A percentile compares a stretch with the other conserved stretches of the same genome.
Evolutionary conservation across 2,329 filamentous ascomycete species (phyloP).

Genomic region (Pseudocercospora pini-densiflorae): DNA sequence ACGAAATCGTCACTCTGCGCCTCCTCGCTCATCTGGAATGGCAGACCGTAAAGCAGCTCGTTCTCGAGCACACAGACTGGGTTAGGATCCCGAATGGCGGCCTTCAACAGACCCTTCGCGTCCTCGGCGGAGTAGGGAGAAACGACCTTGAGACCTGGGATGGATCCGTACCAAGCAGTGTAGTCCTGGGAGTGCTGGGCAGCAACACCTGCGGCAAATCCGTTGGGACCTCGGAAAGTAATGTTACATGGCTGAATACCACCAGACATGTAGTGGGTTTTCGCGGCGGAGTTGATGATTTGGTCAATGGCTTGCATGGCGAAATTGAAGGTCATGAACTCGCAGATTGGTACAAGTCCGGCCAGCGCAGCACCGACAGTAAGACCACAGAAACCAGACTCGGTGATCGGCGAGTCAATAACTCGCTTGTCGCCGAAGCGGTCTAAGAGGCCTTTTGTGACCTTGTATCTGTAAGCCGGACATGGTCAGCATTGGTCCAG

Average conservation of each 20-base stretch:
- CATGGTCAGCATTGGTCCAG: conserved; percentile 44
- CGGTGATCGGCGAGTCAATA: conserved; percentile 98
- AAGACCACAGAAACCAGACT: conserved; percentile 92
- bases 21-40: conserved; percentile 96
- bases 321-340: conserved; percentile 99
- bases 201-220: conserved; percentile 92
- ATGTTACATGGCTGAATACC: conserved; percentile 99
- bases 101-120: conserved; percentile 97
- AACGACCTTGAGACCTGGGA: conserved; percentile 96
- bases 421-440: conserved; percentile 97
- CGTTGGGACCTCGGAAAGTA: conserved; percentile 99
- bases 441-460: conserved; percentile 96
- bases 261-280: conserved; percentile 99
- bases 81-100: conserved; percentile 97
- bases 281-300: conserved; percentile 97
- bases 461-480: conserved; percentile 74
- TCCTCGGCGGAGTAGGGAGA: conserved; percentile 96
- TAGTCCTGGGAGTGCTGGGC: conserved; percentile 99
- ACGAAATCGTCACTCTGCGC: conserved; percentile 97
- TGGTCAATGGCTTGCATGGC: conserved; percentile 99
- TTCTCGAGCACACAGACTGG: conserved; percentile 75
- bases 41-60: conserved; percentile 81
- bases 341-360: conserved; percentile 91
- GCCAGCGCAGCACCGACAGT: conserved; percentile 94
- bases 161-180: conserved; percentile 97